Conservation (phyloP, 2,329 filamentous ascomycete species). For the Reticulascus tulasneorum region DNA sequence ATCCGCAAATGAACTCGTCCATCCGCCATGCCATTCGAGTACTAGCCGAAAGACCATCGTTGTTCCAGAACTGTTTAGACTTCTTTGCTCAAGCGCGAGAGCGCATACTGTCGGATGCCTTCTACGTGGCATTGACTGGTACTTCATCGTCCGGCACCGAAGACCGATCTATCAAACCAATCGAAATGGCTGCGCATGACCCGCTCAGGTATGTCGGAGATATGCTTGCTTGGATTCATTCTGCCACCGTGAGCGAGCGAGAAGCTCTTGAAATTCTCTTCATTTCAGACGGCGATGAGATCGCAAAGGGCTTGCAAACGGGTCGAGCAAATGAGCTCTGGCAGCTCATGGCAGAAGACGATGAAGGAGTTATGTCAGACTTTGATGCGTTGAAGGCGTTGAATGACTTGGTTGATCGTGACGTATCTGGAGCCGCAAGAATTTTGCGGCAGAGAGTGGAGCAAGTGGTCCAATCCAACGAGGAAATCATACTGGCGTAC, state of each 20-base stretch:
- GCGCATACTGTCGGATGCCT: constrained; percentile 79
- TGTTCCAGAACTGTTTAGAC: constrained; percentile 92
- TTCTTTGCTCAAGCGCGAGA: constrained; percentile 90
- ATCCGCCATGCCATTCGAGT: constrained; percentile 82
- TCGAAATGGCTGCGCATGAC: constrained; percentile 91
- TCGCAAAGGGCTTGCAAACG: constrained; percentile 75
- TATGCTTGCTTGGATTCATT: constrained; percentile 97
- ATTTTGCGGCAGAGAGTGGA: constrained; percentile 87
- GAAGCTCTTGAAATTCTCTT: constrained; percentile 91
- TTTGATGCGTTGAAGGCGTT: constrained; percentile 83
- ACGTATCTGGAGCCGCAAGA: constrained; percentile 74
- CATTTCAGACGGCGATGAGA: constrained; percentile 83
- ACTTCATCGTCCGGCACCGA: constrained; percentile 52
- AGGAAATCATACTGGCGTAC: constrained; percentile 84
- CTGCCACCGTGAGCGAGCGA: constrained; percentile 86
- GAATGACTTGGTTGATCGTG: constrained; percentile 80
- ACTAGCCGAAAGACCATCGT: constrained; percentile 79
- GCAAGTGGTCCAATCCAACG: constrained; percentile 87
- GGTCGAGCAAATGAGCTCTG: constrained; percentile 82
- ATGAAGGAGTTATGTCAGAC: constrained; percentile 43
- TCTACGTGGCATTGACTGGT: constrained; percentile 84
- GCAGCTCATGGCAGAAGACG: constrained; percentile 61
- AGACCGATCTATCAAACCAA: constrained; percentile 72
- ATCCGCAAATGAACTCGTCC: constrained; percentile 82
- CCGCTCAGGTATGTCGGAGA: constrained; percentile 88